These are phyloP conservation scores for Drechslerella coelobrocha DNA, from an alignment of 2,329 filamentous ascomycete genomes.

Conservation along the genomic window DNA sequence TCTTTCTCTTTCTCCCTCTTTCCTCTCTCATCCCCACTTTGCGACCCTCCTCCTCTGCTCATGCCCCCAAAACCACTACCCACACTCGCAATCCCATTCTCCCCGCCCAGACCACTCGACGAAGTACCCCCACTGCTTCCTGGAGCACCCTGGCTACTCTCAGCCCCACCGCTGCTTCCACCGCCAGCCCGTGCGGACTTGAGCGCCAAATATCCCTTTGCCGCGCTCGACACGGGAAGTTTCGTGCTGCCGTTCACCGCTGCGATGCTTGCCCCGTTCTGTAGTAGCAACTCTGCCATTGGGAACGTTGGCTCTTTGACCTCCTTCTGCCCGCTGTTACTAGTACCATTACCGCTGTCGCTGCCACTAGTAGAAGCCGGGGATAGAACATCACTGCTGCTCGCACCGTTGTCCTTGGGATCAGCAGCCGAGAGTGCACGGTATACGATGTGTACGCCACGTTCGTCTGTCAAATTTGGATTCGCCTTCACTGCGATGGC, in stretches of 20 bases:
- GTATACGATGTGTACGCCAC: slow-evolving; percentile 87
- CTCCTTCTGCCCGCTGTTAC: slow-evolving; percentile 55
- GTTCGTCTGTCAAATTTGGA: slow-evolving; percentile 82
- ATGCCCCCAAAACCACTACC: slow-evolving; percentile 31
- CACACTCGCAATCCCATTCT: slow-evolving; percentile 56
- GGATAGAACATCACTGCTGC: slow-evolving; percentile 37
- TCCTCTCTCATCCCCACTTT: slow-evolving; percentile 58
- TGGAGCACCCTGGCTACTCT: slow-evolving; percentile 11
- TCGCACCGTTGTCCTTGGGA: slow-evolving; percentile 60
- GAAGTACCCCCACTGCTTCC: slow-evolving; percentile 22
- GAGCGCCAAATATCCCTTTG: slow-evolving; percentile 83
- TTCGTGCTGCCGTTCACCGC: slow-evolving; percentile 65
- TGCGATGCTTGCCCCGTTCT: slow-evolving; percentile 88
- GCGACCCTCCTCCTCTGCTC: slow-evolving; percentile 40
- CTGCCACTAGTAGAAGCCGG: slow-evolving; percentile 55
- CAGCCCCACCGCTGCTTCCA: slow-evolving; percentile 63
- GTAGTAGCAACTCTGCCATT: slow-evolving; percentile 85
- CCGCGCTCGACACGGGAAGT: slow-evolving; percentile 81
- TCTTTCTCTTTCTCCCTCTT: slow-evolving; percentile 70
- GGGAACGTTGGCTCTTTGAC: slow-evolving; percentile 75
- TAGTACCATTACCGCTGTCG: slow-evolving; percentile 50
- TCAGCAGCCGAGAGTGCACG: slow-evolving; percentile 91
- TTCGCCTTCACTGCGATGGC: slow-evolving; percentile 85
- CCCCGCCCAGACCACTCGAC: neutral
- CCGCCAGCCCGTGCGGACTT: slow-evolving; percentile 67